phyloP scores from a whole-genome alignment of 148 eudicot species.

The Rhododendron ovatum region DNA sequence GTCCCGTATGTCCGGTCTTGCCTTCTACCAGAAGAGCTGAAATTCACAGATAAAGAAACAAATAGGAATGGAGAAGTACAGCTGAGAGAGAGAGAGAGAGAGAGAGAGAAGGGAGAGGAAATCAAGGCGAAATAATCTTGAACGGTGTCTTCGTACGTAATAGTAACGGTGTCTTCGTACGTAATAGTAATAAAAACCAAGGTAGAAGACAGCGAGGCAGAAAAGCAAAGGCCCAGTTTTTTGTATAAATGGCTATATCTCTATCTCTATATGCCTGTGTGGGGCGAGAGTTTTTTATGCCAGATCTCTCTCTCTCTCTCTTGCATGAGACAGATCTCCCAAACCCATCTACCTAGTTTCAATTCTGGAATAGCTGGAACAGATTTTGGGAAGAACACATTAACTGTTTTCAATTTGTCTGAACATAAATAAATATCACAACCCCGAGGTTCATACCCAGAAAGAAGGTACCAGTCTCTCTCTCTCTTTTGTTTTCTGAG shows the following conservation, averaged over 20 bases:
- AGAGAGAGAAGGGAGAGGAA: background rate
- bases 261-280: background rate
- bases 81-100: background rate
- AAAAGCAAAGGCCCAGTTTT: background rate
- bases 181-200: background rate
- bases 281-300: background rate
- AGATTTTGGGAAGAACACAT: background rate
- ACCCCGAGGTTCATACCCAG: background rate
- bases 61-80: background rate
- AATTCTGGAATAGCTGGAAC: background rate
- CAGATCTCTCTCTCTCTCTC: background rate
- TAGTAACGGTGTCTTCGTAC: background rate
- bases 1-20: too few species aligned
- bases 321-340: background rate
- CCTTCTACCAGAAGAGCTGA: background rate
- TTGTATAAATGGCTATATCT: background rate
- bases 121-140: background rate
- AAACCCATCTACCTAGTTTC: background rate
- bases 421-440: background rate
- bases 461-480: slow-evolving; percentile 6
- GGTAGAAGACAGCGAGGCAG: slow-evolving; percentile 6
- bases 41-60: background rate
- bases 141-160: background rate
- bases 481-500: background rate
- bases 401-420: background rate